Conservation (phyloP, 768 basidiomycete species). For the Amanita rubescens region DNA sequence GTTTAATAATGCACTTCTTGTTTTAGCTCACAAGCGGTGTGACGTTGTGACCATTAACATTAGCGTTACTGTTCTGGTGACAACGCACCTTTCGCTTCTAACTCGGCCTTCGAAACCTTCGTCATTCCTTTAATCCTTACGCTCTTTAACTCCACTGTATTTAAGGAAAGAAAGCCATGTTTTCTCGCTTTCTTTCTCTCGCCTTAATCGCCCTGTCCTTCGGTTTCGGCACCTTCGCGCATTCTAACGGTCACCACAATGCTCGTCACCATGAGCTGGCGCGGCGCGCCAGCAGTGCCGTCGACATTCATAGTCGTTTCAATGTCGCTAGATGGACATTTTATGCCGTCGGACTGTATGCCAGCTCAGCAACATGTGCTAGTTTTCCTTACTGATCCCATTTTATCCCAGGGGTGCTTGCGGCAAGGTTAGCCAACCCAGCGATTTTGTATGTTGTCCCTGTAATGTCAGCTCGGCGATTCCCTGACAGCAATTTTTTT, state of each 20-base stretch:
- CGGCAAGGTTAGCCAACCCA: conserved; percentile 29
- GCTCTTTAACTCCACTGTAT: conserved; percentile 1
- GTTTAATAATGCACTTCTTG: background rate
- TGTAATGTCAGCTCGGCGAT: background rate
- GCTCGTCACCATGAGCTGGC: conserved; percentile 44
- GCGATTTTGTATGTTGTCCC: conserved; percentile 35
- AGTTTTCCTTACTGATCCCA: conserved; percentile 5
- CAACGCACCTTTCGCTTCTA: background rate
- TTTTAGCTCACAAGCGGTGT: too few species aligned
- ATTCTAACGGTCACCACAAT: conserved; percentile 21
- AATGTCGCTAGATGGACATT: conserved; percentile 41
- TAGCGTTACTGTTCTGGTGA: background rate
- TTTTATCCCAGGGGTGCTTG: conserved; percentile 44
- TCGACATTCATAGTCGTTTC: conserved; percentile 32
- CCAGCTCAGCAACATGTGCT: background rate
- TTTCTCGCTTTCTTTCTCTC: conserved; percentile 18
- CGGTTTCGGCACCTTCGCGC: conserved; percentile 30
- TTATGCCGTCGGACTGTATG: conserved; percentile 49
- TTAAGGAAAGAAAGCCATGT: conserved; percentile 12
- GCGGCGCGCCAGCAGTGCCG: conserved; percentile 35
- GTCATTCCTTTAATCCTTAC: background rate
- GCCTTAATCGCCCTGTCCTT: conserved; percentile 25
- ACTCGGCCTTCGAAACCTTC: background rate
- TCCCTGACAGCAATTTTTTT: conserved; percentile 1
- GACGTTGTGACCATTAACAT: background rate